phyloP scores from a whole-genome alignment of 2,329 filamentous ascomycete genomes.

The Diaporthe amygdali region DNA sequence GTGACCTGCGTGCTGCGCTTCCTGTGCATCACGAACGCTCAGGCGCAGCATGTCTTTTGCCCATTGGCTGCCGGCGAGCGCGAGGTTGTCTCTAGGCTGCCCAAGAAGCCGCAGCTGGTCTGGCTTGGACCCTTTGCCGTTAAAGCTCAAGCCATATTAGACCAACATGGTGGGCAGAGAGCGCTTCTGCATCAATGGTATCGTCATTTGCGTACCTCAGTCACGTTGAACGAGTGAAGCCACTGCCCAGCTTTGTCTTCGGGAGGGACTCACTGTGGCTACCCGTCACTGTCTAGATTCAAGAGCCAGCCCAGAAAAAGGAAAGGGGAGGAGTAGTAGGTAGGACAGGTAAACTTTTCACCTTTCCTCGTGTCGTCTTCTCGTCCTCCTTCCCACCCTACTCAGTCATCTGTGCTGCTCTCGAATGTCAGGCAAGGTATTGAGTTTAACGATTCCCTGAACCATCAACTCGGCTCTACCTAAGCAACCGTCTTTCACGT shows the following conservation, averaged over 20 bases:
- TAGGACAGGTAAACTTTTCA: slow-evolving; percentile 13
- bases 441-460: neutral
- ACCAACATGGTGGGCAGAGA: neutral
- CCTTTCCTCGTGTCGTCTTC: neutral
- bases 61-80: slow-evolving; percentile 14
- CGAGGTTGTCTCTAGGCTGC: neutral
- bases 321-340: slow-evolving; percentile 10
- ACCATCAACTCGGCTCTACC: slow-evolving; percentile 6
- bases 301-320: slow-evolving; percentile 10
- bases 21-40: slow-evolving; percentile 7
- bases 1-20: neutral
- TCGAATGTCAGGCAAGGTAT: neutral
- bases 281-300: slow-evolving; percentile 9
- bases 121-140: neutral
- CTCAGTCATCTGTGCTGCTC: neutral
- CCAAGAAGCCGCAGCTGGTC: neutral
- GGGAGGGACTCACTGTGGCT: slow-evolving; percentile 14
- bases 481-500: neutral
- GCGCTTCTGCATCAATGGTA: slow-evolving; percentile 10
- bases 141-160: neutral
- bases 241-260: slow-evolving; percentile 1
- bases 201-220: neutral
- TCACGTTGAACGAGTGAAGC: slow-evolving; percentile 17
- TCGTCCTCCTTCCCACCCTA: neutral
- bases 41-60: slow-evolving; percentile 6